Conservation (phyloP, 768 basidiomycete species). For the Termitomyces sp. region DNA sequence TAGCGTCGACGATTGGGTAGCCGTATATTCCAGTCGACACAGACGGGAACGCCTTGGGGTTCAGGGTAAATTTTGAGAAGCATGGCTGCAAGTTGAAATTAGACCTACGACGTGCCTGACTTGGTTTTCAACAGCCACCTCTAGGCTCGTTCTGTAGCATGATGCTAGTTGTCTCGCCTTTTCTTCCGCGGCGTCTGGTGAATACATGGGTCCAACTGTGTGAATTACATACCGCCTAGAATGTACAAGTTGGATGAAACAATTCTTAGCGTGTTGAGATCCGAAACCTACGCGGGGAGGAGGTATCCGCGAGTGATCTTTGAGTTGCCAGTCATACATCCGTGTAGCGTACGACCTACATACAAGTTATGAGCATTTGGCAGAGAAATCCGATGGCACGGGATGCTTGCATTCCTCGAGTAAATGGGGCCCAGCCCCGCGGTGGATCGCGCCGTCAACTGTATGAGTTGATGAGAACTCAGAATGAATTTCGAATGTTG, state of each 20-base stretch:
- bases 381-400: neutral
- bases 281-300: constrained; percentile 63
- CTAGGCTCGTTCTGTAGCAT: constrained; percentile 64
- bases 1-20: constrained; percentile 73
- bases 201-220: constrained; percentile 76
- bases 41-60: constrained; percentile 67
- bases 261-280: neutral
- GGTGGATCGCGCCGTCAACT: constrained; percentile 86
- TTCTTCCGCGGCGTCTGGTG: constrained; percentile 29
- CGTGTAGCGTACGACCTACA: constrained; percentile 59
- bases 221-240: constrained; percentile 66
- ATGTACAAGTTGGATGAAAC: neutral
- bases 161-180: constrained; percentile 57
- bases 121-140: constrained; percentile 55
- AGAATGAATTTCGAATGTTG: neutral
- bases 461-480: neutral
- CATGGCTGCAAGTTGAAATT: neutral
- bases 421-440: constrained; percentile 64
- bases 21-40: constrained; percentile 79
- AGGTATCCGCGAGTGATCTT: constrained; percentile 79
- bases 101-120: constrained; percentile 61
- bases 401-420: constrained; percentile 60
- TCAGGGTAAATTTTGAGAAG: neutral
- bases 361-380: neutral
- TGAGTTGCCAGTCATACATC: constrained; percentile 67